These are phyloP conservation scores for Sideroxylon spinosum DNA, from an alignment of 179 eudicot genomes.

Conservation along the genomic window DNA sequence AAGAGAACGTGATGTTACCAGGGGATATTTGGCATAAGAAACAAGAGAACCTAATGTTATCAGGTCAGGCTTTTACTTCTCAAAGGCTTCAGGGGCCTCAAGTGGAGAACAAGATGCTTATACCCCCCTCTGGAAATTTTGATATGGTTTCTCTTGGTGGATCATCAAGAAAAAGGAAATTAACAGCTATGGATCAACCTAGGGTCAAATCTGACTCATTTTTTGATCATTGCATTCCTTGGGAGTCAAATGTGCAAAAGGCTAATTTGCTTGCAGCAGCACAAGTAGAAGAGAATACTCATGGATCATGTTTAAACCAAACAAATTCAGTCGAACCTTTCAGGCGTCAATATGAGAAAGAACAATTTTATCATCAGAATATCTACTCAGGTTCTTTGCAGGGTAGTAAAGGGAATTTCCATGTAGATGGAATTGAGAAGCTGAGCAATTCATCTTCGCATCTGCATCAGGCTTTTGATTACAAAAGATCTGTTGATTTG, in stretches of 20 bases:
- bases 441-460: slow-evolving; percentile 24
- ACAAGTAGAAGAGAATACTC: slow-evolving; percentile 22
- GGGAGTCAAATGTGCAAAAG: slow-evolving; percentile 26
- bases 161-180: slow-evolving; percentile 43
- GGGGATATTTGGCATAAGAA: slow-evolving; percentile 20
- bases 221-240: slow-evolving; percentile 19
- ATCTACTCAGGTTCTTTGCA: slow-evolving; percentile 20
- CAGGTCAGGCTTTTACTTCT: slow-evolving; percentile 33
- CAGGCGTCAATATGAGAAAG: slow-evolving; percentile 26
- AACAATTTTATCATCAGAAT: slow-evolving; percentile 27
- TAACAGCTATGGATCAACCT: slow-evolving; percentile 25
- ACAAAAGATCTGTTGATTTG: slow-evolving; percentile 22
- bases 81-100: slow-evolving; percentile 33
- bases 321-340: slow-evolving; percentile 20
- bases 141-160: slow-evolving; percentile 29
- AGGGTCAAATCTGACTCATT: slow-evolving; percentile 20
- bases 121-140: slow-evolving; percentile 34
- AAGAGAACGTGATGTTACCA: neutral
- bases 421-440: slow-evolving; percentile 20
- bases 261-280: slow-evolving; percentile 4
- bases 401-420: slow-evolving; percentile 23
- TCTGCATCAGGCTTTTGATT: slow-evolving; percentile 22
- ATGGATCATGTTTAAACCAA: slow-evolving; percentile 20
- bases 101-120: slow-evolving; percentile 34
- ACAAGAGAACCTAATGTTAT: slow-evolving; percentile 10